Percentiles rank a stretch among this genome's conserved stretches.
Conservation (phyloP, 2,329 filamentous ascomycete genomes). For the Pseudocercospora fuligena region DNA sequence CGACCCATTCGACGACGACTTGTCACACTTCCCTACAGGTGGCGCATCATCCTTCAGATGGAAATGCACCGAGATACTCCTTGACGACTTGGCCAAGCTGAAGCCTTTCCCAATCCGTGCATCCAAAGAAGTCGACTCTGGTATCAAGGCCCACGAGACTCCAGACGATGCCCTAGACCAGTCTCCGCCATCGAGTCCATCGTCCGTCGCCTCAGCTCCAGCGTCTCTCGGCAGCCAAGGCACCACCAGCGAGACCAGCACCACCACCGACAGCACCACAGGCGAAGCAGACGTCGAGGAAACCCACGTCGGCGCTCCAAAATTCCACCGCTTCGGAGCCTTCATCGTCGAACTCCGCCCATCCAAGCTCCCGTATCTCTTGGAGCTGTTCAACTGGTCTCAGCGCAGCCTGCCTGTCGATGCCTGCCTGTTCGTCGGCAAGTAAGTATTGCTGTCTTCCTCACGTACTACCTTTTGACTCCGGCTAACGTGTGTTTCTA, state of each 20-base stretch:
- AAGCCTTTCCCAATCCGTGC: not conserved
- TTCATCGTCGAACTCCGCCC: not conserved
- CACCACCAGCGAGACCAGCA: not conserved
- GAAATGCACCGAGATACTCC: not conserved
- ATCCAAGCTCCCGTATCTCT: not conserved
- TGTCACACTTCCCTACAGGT: not conserved
- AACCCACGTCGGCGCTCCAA: not conserved
- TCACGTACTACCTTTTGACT: not conserved
- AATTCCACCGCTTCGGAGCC: not conserved
- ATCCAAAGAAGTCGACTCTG: slow-evolving; percentile 1
- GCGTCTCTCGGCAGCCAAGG: not conserved
- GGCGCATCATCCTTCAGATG: not conserved
- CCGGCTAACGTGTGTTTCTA: not conserved
- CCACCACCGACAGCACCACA: not conserved
- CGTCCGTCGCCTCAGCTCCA: not conserved
- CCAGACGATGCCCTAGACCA: not conserved
- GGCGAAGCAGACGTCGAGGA: not conserved
- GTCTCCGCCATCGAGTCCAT: not conserved
- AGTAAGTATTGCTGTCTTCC: not conserved
- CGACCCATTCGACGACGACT: not conserved
- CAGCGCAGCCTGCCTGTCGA: not conserved
- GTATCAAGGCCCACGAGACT: not conserved
- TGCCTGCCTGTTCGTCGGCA: not conserved
- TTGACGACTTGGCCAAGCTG: not conserved
- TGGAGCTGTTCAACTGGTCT: not conserved